A percentile compares a stretch with the other conserved stretches of the same genome.
phyloP scores from a whole-genome alignment of 176 grass and related monocot genomes.

The Zoysia pacifica region DNA sequence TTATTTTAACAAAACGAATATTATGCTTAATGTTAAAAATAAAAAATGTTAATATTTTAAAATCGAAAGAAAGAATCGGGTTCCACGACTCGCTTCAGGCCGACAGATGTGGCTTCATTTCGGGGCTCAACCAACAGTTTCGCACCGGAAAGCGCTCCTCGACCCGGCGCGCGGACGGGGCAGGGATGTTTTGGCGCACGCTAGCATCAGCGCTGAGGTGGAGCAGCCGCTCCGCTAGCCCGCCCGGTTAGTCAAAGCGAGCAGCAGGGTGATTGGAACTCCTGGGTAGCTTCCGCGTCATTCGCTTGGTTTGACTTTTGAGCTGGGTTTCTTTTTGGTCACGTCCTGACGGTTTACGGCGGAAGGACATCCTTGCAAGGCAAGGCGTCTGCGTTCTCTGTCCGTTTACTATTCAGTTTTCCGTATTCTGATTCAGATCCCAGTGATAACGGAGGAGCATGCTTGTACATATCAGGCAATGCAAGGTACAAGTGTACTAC shows the following conservation, averaged over 20 bases:
- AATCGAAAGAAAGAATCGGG: not conserved
- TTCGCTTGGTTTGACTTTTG: slow-evolving; percentile 3
- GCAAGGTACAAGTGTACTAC: not conserved
- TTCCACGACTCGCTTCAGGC: not conserved
- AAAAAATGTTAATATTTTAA: no score
- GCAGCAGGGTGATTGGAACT: not conserved
- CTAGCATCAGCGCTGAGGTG: slow-evolving; percentile 36
- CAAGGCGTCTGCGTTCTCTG: not conserved
- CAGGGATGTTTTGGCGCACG: not conserved
- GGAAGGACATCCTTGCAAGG: slow-evolving; percentile 23
- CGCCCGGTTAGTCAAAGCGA: not conserved
- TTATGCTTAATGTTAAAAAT: no score
- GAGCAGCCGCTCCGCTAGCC: not conserved
- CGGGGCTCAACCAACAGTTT: not conserved
- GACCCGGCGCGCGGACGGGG: not conserved
- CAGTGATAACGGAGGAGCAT: not conserved
- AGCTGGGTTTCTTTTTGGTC: not conserved
- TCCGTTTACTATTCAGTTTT: no score
- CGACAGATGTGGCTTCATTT: not conserved
- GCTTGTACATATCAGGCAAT: not conserved
- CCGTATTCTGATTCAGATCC: not conserved
- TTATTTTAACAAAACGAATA: no score
- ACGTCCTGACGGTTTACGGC: not conserved
- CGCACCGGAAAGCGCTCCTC: not conserved
- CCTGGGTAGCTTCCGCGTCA: not conserved